These are phyloP conservation scores for Russula griseocarnosa DNA, from an alignment of 768 basidiomycete genomes.

Conservation along the genomic window DNA sequence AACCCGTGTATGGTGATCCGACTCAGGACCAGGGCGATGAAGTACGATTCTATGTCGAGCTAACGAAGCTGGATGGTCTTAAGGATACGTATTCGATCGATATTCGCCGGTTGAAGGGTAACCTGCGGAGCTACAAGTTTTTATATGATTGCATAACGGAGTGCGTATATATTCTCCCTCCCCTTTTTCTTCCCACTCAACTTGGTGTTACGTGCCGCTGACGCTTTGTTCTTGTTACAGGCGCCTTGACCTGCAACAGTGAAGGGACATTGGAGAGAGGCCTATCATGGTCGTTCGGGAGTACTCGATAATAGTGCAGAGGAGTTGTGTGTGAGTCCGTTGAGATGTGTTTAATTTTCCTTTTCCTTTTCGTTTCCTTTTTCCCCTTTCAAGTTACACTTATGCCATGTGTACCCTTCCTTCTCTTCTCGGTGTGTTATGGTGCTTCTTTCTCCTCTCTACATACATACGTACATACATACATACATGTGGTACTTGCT, in stretches of 20 bases:
- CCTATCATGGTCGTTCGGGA: too few species aligned
- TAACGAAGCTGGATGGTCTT: slow-evolving; percentile 85
- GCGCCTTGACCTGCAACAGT: slow-evolving; percentile 18
- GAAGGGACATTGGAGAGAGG: not conserved
- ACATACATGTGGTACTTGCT: slow-evolving; percentile 1
- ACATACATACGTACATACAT: not conserved
- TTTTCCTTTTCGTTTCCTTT: not conserved
- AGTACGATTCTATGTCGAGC: slow-evolving; percentile 92
- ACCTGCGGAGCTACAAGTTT: slow-evolving; percentile 89
- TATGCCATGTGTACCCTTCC: not conserved
- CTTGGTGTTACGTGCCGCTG: slow-evolving; percentile 13
- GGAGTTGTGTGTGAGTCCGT: not conserved
- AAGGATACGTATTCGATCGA: slow-evolving; percentile 90
- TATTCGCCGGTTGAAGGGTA: slow-evolving; percentile 88
- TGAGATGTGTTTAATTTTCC: slow-evolving; percentile 4
- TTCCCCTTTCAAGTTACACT: not conserved
- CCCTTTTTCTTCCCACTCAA: slow-evolving; percentile 21
- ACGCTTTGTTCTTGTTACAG: not conserved
- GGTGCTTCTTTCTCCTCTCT: slow-evolving; percentile 7
- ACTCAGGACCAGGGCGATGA: slow-evolving; percentile 87
- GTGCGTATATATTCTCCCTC: slow-evolving; percentile 45
- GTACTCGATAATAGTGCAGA: not conserved
- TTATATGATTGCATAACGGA: slow-evolving; percentile 83
- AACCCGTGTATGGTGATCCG: slow-evolving; percentile 74
- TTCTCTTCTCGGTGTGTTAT: not conserved